A percentile compares a stretch with the other conserved stretches of the same genome.
These are phyloP conservation scores for Cladosporium oxysporum DNA, from an alignment of 2,329 filamentous ascomycete genomes.

Conservation along the genomic window DNA sequence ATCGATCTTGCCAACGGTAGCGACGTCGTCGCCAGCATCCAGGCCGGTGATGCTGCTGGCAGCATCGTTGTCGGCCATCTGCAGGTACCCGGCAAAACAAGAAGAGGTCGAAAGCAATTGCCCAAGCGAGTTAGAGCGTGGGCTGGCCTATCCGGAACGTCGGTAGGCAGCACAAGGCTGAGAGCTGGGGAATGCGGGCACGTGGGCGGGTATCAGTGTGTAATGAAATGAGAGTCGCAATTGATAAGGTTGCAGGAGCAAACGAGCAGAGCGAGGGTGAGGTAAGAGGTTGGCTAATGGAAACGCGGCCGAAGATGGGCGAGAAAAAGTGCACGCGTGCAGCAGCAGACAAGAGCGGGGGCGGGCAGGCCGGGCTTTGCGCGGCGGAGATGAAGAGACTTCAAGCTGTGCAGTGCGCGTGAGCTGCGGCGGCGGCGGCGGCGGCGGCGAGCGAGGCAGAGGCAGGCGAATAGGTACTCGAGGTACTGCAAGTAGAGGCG, in stretches of 20 bases:
- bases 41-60: slow-evolving; percentile 40
- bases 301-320: slow-evolving; percentile 26
- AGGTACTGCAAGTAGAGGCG: background rate
- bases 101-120: slow-evolving; percentile 26
- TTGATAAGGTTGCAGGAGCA: slow-evolving; percentile 43
- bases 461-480: background rate
- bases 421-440: background rate
- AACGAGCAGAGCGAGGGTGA: slow-evolving; percentile 27
- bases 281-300: slow-evolving; percentile 35
- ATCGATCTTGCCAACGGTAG: slow-evolving; percentile 49
- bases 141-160: slow-evolving; percentile 25
- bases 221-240: slow-evolving; percentile 24
- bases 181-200: slow-evolving; percentile 29
- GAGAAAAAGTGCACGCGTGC: slow-evolving; percentile 24
- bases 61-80: slow-evolving; percentile 48
- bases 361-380: slow-evolving; percentile 7
- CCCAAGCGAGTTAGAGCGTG: slow-evolving; percentile 33
- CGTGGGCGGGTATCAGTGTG: slow-evolving; percentile 21
- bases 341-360: slow-evolving; percentile 7
- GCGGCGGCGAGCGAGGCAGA: background rate
- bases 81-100: slow-evolving; percentile 44
- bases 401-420: slow-evolving; percentile 9
- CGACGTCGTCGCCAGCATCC: slow-evolving; percentile 43
- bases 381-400: slow-evolving; percentile 18
- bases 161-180: slow-evolving; percentile 28